Evolutionary conservation across 495 filamentous ascomycete species (phyloP), one percentile per base, ranked within the genome.

Genomic region (Trichoderma asperelloides): DNA sequence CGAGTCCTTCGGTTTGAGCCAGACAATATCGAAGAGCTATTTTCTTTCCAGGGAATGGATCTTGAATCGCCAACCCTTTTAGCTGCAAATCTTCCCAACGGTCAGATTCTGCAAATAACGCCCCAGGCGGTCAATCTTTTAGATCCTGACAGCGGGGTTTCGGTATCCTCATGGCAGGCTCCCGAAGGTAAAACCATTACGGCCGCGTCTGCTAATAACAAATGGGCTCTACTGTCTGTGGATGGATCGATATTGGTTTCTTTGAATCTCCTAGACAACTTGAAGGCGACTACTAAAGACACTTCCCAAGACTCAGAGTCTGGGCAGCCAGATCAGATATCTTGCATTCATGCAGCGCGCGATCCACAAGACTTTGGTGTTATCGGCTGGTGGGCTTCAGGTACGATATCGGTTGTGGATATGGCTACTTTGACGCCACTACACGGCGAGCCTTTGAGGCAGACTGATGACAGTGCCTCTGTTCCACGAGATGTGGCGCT

Each of bases 401-500:
- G 91, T 5, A 80, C 81, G 2, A 84, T 97, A 49, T 88, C 89
- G 27, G 80, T 96, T 18, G 74, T 97, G 64, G 79, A 85, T 55
- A 69, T 94, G 0, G 73, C 79, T 18, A 85, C 85, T 5, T 78
- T 98, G 16, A 77, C 88, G 25, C 82, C 85, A 9, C 68, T 79
- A 8, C 76, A 77, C 57, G 76, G 78, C 18, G 76, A 78, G 69
- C 72, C 65, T 15, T 68, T 83, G 21, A 78, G 80, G 65, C 75
- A 90, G 3, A 84, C 86, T 12, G 85, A 84, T 28, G 86, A 90
- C 65, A 81, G 85, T 25, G 85, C 87, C 15, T 88, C 90, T 11
- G 88, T 96, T 62, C 95, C 95, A 4, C 84, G 93, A 23, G 92
- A 92, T 62, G 84, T 98, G 4, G 85, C 90, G 2, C 80, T 98